Evolutionary conservation across 2,329 filamentous ascomycete species (phyloP).

Genomic region (Lachnellula hyalina): DNA sequence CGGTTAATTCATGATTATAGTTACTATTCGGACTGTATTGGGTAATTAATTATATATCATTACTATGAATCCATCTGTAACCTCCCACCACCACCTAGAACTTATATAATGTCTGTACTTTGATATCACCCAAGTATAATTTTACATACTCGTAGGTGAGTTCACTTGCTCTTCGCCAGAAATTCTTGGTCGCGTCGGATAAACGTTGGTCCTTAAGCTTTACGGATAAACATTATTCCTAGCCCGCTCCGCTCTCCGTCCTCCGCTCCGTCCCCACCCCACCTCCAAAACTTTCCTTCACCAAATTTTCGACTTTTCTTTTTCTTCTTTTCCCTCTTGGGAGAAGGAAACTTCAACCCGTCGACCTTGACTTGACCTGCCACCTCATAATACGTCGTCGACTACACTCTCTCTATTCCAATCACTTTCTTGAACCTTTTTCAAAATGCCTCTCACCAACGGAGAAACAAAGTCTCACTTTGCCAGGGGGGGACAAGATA

Average conservation of each 20-base stretch:
- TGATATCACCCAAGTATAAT: too few species aligned
- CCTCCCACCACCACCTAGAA: too few species aligned
- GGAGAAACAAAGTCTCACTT: constrained; percentile 50
- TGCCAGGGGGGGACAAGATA: constrained; percentile 37
- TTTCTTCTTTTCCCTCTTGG: constrained; percentile 45
- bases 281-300: constrained; percentile 9
- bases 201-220: too few species aligned
- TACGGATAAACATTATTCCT: constrained; percentile 9
- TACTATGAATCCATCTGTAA: too few species aligned
- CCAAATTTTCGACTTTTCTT: constrained; percentile 14
- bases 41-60: too few species aligned
- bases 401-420: constrained; percentile 32
- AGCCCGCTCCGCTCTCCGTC: constrained; percentile 3
- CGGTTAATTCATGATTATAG: too few species aligned
- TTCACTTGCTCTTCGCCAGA: too few species aligned
- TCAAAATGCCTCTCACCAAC: constrained; percentile 68
- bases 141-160: too few species aligned
- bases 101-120: too few species aligned
- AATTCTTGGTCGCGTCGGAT: constrained; percentile 1
- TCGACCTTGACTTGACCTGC: constrained; percentile 43
- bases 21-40: too few species aligned
- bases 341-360: constrained; percentile 56
- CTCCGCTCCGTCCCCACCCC: neutral
- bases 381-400: constrained; percentile 37
- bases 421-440: constrained; percentile 27